Conservation (phyloP, 768 basidiomycete genomes). For the Scleroderma bovista region DNA sequence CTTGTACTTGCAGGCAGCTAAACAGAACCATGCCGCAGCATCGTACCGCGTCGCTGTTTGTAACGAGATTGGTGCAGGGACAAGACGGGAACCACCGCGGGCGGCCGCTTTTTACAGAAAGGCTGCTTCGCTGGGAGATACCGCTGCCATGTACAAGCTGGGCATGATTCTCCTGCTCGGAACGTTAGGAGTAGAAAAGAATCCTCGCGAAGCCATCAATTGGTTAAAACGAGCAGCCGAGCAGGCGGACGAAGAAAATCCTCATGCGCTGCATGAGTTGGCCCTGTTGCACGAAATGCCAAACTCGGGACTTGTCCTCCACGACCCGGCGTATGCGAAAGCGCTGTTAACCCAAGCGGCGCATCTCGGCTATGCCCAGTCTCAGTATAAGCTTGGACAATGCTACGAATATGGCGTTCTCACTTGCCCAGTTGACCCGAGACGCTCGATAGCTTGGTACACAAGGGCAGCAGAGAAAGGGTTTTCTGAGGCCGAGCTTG, state of each 20-base stretch:
- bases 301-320: constrained; percentile 59
- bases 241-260: constrained; percentile 97
- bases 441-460: constrained; percentile 96
- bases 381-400: constrained; percentile 93
- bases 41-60: constrained; percentile 97
- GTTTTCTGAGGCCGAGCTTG: constrained; percentile 90
- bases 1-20: constrained; percentile 93
- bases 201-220: constrained; percentile 85
- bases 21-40: constrained; percentile 93
- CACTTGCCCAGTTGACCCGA: constrained; percentile 88
- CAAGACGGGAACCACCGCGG: constrained; percentile 77
- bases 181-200: constrained; percentile 72
- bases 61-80: constrained; percentile 97
- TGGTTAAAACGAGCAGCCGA: constrained; percentile 95
- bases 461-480: constrained; percentile 98
- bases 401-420: constrained; percentile 92
- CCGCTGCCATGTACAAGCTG: constrained; percentile 99
- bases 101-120: constrained; percentile 96
- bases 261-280: constrained; percentile 96
- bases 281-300: constrained; percentile 77
- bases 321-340: constrained; percentile 79
- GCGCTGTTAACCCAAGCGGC: constrained; percentile 86
- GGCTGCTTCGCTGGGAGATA: constrained; percentile 92
- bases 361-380: constrained; percentile 87
- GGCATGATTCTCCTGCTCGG: constrained; percentile 95